These are phyloP conservation scores for Nemania serpens DNA, from an alignment of 2,329 filamentous ascomycete genomes.

Conservation along the genomic window DNA sequence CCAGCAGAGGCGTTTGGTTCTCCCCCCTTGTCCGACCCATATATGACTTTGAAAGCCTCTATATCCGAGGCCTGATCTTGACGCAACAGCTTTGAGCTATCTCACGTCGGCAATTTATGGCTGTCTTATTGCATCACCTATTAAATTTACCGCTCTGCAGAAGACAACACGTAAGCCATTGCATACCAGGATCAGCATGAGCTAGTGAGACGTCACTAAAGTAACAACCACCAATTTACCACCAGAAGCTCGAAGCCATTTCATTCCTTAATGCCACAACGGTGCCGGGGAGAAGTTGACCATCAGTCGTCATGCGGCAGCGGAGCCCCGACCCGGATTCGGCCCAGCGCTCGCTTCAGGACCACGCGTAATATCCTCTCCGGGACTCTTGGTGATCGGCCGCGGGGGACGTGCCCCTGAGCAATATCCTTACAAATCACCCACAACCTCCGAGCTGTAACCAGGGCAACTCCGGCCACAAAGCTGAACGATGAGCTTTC, in stretches of 20 bases:
- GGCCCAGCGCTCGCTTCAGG: background rate
- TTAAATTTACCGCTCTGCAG: background rate
- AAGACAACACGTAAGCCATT: background rate
- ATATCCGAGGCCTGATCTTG: background rate
- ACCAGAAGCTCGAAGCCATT: background rate
- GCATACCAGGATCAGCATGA: background rate
- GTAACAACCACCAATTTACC: background rate
- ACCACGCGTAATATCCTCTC: background rate
- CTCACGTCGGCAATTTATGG: background rate
- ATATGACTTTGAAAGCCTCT: background rate
- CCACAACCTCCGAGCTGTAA: background rate
- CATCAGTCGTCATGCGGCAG: background rate
- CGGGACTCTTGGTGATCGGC: background rate
- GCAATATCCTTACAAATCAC: background rate
- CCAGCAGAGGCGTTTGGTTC: background rate
- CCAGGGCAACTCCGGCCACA: no score
- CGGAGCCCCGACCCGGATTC: background rate
- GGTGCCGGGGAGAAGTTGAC: background rate
- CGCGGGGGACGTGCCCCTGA: background rate
- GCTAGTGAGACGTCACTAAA: background rate
- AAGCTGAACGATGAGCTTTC: no score
- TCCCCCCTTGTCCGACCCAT: background rate
- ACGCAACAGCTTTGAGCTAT: background rate
- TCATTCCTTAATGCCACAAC: background rate
- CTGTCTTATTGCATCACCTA: background rate